Evolutionary conservation across 805 yeast species (phyloP), one percentile per base, ranked within the genome.

Genomic region (Kodamaea neixiangensis): DNA sequence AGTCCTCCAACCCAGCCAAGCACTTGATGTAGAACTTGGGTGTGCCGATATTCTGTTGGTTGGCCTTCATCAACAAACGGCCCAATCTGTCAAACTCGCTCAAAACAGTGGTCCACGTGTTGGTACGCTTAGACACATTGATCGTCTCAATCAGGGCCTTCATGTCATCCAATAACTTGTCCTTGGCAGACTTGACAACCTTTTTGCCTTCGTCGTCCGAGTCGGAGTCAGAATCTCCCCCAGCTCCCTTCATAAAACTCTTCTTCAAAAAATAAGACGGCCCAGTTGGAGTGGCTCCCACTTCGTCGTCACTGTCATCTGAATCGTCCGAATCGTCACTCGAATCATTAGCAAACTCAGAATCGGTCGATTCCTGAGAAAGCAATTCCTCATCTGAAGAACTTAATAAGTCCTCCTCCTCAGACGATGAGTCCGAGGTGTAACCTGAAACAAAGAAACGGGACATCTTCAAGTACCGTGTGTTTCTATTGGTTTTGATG

Each of bases 151-250:
- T 80, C 31, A 81, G 70, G 20, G 77, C 76, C 60, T 81, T 85
- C 73, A 94, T 80, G 68, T 94, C 99, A 65, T 91, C 97, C 60
- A 91, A 68, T 54, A 91, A 78, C 76, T 93, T 94, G 58, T 92
- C 98, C 73, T 87, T 89, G 48, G 97, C 97, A 52, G 94, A 85
- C 74, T 89, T 92, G 59, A 93, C 97, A 39, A 91, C 90, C 59
- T 86, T 87, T 67, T 83, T 86, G 63, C 85, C 88, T 52, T 86
- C 93, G 53, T 81, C 87, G 51, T 82, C 89, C 48, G 68, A 65
- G 50, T 78, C 82, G 48, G 72, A 63, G 56, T 76, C 82, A 29
- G 71, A 63, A 55, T 67, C 75, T 46, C 59, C 65, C 52, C 52
- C 66, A 40, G 58, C 55, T 50, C 69, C 76, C 59, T 79, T 79